Evolutionary conservation across 495 filamentous ascomycete genomes (phyloP).

Genomic region (Neurospora africana): DNA sequence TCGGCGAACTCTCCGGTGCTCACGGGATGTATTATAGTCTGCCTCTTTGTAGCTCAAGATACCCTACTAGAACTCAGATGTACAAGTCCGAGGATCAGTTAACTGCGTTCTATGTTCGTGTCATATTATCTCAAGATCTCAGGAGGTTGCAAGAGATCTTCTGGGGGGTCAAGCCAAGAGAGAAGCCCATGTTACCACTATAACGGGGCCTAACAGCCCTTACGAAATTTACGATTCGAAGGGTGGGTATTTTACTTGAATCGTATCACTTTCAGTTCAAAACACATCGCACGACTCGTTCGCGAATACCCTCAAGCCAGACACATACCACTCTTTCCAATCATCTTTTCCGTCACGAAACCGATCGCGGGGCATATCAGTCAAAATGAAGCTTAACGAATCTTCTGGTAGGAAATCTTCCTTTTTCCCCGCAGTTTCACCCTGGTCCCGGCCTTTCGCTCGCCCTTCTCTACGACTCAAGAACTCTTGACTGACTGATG

Average conservation of each 20-base stretch:
- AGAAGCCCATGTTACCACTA: not conserved
- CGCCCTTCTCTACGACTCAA: not conserved
- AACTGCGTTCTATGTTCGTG: not conserved
- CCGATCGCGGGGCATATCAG: not conserved
- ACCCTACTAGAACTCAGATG: not conserved
- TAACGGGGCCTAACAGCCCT: not conserved
- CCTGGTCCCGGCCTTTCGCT: not conserved
- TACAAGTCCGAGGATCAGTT: not conserved
- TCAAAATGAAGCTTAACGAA: constrained; percentile 32
- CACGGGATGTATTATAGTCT: not conserved
- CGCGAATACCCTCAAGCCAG: not conserved
- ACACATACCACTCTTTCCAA: not conserved
- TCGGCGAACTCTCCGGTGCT: not conserved
- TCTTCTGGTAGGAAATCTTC: constrained; percentile 24
- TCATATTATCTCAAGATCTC: not conserved
- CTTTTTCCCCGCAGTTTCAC: not conserved
- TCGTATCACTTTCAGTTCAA: not conserved
- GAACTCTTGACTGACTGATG: not conserved
- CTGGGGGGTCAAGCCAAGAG: not conserved
- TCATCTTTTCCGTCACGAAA: not conserved
- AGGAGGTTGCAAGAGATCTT: not conserved
- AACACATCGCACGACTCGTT: not conserved
- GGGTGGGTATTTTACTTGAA: not conserved
- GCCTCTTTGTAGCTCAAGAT: not conserved
- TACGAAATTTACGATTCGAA: not conserved